Percentiles rank a stretch among this genome's conserved stretches.
Conservation (phyloP, 495 filamentous ascomycete species). For the Schizothecium vesticola region DNA sequence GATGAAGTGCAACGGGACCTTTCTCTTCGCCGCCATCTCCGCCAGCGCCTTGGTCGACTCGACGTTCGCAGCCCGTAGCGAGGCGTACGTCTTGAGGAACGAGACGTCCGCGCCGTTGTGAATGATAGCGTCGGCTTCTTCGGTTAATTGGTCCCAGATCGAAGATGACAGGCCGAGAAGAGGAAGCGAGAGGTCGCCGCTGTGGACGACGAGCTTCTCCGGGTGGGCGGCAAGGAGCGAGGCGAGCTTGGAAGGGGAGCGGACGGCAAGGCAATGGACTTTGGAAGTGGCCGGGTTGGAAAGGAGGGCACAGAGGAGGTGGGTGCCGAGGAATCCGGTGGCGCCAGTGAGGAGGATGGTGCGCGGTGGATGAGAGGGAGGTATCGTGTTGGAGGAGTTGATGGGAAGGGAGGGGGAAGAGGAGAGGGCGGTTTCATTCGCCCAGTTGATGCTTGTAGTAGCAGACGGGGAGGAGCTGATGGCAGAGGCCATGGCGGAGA, state of each 20-base stretch:
- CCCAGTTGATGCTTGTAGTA: background rate
- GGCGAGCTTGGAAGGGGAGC: background rate
- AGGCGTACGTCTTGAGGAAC: slow-evolving; percentile 39
- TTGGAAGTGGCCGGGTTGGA: background rate
- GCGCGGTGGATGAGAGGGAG: background rate
- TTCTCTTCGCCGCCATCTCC: slow-evolving; percentile 11
- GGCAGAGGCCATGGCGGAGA: slow-evolving; percentile 11
- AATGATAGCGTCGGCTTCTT: slow-evolving; percentile 26
- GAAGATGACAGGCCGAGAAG: slow-evolving; percentile 25
- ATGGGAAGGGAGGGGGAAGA: background rate
- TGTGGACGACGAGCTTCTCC: background rate
- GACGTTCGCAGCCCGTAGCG: slow-evolving; percentile 37
- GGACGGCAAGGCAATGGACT: slow-evolving; percentile 19
- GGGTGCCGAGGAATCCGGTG: slow-evolving; percentile 26
- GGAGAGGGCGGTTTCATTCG: background rate
- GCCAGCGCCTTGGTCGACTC: slow-evolving; percentile 34
- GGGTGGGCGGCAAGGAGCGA: background rate
- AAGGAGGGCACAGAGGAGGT: slow-evolving; percentile 14
- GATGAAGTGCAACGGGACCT: slow-evolving; percentile 39
- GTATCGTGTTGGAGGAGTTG: background rate
- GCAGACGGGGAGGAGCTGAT: background rate
- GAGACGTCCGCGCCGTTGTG: slow-evolving; percentile 48
- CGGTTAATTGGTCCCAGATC: slow-evolving; percentile 3
- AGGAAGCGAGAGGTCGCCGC: background rate
- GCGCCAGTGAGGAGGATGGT: slow-evolving; percentile 29